A percentile compares a stretch with the other conserved stretches of the same genome.
Evolutionary conservation across 202 grass and related monocot species (phyloP).

Genomic region (Panicum hallii): DNA sequence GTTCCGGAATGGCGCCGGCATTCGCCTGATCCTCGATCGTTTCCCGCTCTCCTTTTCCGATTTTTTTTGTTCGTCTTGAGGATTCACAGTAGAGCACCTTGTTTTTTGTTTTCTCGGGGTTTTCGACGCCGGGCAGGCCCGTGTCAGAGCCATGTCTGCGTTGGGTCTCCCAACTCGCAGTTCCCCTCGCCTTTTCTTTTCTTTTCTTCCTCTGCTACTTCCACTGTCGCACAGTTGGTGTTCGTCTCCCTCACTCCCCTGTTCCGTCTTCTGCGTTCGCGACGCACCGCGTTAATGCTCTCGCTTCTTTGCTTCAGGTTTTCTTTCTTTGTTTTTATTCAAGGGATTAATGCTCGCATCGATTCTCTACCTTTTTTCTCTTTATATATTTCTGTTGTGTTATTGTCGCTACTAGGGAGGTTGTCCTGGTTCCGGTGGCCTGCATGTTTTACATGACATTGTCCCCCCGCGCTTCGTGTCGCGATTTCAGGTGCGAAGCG

Average conservation of each 20-base stretch:
- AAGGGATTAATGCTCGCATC: not conserved
- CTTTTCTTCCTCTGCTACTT: not conserved
- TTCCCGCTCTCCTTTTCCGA: not conserved
- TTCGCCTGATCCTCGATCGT: conserved; percentile 21
- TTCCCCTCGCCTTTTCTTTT: not conserved
- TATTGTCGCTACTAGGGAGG: not conserved
- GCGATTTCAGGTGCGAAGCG: conserved; percentile 61
- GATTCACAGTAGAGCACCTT: conserved; percentile 34
- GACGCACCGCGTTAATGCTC: conserved; percentile 31
- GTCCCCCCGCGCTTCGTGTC: not conserved
- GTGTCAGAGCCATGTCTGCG: conserved; percentile 47
- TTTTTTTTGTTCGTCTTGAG: not conserved
- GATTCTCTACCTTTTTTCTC: too few relatives aligned
- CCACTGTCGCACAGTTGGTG: not conserved
- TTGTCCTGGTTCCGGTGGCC: conserved; percentile 38
- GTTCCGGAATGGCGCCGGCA: conserved; percentile 7
- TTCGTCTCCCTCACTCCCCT: not conserved
- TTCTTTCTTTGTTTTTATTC: not conserved
- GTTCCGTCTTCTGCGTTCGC: not conserved
- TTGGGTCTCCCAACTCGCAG: conserved; percentile 53
- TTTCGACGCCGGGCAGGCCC: conserved; percentile 1
- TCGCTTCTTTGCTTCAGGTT: not conserved
- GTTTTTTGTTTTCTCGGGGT: conserved; percentile 28
- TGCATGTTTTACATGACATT: conserved; percentile 54
- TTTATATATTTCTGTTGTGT: not conserved